Evolutionary conservation across 108 stramenopile species (phyloP), one percentile per base, ranked within the genome.

Genomic region (Discostella pseudostelligera): DNA sequence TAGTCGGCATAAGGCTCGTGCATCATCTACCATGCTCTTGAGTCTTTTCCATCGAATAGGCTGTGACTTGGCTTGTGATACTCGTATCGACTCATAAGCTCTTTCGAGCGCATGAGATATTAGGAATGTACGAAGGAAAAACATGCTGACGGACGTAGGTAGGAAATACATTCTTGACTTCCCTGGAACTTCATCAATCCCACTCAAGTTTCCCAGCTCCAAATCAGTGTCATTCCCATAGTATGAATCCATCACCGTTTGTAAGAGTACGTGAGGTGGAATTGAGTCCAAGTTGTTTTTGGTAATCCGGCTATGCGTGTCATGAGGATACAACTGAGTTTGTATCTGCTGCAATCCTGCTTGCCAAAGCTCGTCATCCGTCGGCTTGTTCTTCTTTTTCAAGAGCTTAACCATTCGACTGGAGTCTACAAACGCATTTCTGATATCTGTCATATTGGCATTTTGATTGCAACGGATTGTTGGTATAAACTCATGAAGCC

Each of bases 11-110:
- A 74, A 48, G 42, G 35, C 29, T 0, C 42, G 24, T 43, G 64
- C 36, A n/a, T 74, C 73, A 46, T 74, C 73, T 1, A 56, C 29
- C 73, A 74, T 67, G 37, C 73, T 74, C 43, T 64, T 66, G 22
- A 74, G 65, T 35, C 73, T 56, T 21, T 59, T 51, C 73, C 73
- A 74, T 42, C 73, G 59, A 37, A 66, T 53, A 29, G 59, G 14
- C 16, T 25, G 28, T 2, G 49, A 44, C 35, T 16, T 20, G 51
- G 43, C 6, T 56, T 35, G 32, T 28, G 55, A 65, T 8, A 39
- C 20, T 14, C 25, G 65, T 54, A 21, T 64, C 29, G 59, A 61
- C 17, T 47, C 45, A 28, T 74, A 19, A 37, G 65, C 65, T 8
- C 55, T 46, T 47, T 60, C 50, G 12, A 74, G 39, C 20, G 73